Conservation (phyloP, 2,329 filamentous ascomycete genomes). For the Zalaria sp. region DNA sequence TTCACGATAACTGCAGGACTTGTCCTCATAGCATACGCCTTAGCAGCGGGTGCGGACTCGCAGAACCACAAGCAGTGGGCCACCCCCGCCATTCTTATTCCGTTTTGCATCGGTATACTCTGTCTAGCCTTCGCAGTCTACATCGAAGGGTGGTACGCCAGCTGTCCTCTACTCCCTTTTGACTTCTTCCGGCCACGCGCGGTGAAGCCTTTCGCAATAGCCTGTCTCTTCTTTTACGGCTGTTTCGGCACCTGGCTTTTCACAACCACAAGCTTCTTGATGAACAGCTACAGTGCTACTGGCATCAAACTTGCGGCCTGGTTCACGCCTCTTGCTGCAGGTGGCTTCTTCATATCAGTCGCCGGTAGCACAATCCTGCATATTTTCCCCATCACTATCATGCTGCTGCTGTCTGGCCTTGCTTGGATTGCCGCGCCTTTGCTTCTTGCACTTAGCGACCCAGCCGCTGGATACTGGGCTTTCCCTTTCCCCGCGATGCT, state of each 20-base stretch:
- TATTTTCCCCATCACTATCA: slow-evolving; percentile 13
- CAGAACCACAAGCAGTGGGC: slow-evolving; percentile 11
- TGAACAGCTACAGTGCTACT: slow-evolving; percentile 5
- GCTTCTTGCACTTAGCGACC: slow-evolving; percentile 17
- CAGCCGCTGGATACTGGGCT: slow-evolving; percentile 19
- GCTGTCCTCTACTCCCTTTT: slow-evolving; percentile 19
- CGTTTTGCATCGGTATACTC: slow-evolving; percentile 14
- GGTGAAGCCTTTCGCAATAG: slow-evolving; percentile 17
- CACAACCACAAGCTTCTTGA: slow-evolving; percentile 18
- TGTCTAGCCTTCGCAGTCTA: slow-evolving; percentile 15
- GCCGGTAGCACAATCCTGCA: slow-evolving; percentile 16
- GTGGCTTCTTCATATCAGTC: slow-evolving; percentile 18
- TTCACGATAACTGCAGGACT: slow-evolving; percentile 19
- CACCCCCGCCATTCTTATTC: slow-evolving; percentile 14
- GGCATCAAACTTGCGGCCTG: slow-evolving; percentile 18
- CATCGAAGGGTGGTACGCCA: slow-evolving; percentile 19
- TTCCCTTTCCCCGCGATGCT: slow-evolving; percentile 22
- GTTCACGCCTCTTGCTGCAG: slow-evolving; percentile 20
- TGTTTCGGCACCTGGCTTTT: slow-evolving; percentile 12
- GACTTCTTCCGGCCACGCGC: slow-evolving; percentile 19
- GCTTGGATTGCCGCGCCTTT: slow-evolving; percentile 21
- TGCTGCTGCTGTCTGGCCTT: slow-evolving; percentile 16
- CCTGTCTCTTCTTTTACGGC: slow-evolving; percentile 21
- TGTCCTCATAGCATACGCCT: slow-evolving; percentile 18
- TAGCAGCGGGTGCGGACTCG: slow-evolving; percentile 18